Conservation (phyloP, 2,329 filamentous ascomycete species). For the Hymenoscyphus repandus region DNA sequence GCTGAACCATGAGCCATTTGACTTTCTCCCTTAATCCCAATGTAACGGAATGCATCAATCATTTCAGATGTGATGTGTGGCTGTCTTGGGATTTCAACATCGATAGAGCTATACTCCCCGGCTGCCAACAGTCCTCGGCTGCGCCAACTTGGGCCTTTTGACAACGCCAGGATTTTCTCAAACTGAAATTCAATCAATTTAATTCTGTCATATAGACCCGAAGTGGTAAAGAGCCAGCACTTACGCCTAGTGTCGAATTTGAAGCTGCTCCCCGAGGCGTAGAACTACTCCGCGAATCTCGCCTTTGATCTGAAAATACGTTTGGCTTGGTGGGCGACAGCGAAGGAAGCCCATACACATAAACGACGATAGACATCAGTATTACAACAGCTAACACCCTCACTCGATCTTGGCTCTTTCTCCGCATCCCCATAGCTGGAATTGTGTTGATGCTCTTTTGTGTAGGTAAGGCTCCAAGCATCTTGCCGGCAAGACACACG, state of each 20-base stretch:
- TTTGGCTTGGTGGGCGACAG: too few relatives aligned
- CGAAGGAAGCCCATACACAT: too few relatives aligned
- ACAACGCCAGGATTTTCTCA: conserved; percentile 28
- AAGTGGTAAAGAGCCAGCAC: not conserved
- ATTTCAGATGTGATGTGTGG: conserved; percentile 27
- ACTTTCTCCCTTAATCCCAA: not conserved
- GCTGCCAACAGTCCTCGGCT: conserved; percentile 33
- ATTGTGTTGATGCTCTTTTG: too few relatives aligned
- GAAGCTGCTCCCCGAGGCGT: not conserved
- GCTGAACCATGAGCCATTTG: conserved; percentile 11
- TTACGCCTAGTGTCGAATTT: not conserved
- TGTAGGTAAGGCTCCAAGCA: too few relatives aligned
- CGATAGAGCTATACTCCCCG: conserved; percentile 30
- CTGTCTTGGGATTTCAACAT: conserved; percentile 32
- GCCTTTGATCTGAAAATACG: too few relatives aligned
- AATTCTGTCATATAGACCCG: not conserved
- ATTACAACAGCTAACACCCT: too few relatives aligned
- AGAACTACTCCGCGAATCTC: too few relatives aligned
- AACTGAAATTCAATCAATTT: not conserved
- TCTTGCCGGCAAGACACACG: too few relatives aligned
- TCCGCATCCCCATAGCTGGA: too few relatives aligned
- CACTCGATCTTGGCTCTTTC: too few relatives aligned
- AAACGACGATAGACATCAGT: too few relatives aligned
- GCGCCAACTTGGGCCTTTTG: conserved; percentile 33
- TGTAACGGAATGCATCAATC: conserved; percentile 27